Conservation (phyloP, 2,329 filamentous ascomycete species). For the Botrytis squamosa region DNA sequence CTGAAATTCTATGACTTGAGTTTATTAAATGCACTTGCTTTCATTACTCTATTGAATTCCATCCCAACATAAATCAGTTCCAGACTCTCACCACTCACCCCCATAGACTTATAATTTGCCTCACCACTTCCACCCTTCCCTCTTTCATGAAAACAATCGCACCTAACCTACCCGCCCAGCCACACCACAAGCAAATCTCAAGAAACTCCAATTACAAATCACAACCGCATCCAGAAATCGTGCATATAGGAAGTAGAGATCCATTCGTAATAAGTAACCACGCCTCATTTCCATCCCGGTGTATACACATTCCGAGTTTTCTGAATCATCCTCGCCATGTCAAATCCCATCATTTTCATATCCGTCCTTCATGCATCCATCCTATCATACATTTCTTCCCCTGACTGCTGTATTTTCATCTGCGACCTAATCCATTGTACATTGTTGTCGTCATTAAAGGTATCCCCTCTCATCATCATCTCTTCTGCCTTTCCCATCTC, state of each 20-base stretch:
- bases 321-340: background rate
- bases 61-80: background rate
- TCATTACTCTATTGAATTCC: too few species aligned
- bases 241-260: slow-evolving; percentile 20
- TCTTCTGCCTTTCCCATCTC: background rate
- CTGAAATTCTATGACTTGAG: background rate
- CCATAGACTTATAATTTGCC: background rate
- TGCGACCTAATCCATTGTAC: slow-evolving; percentile 4
- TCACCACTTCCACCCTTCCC: too few species aligned
- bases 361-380: background rate
- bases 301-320: slow-evolving; percentile 9
- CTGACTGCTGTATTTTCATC: background rate
- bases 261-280: slow-evolving; percentile 17
- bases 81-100: background rate
- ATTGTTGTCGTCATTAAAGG: slow-evolving; percentile 4
- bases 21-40: background rate
- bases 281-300: slow-evolving; percentile 13
- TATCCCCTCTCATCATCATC: background rate
- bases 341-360: slow-evolving; percentile 2
- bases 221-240: background rate
- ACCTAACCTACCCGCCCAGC: background rate
- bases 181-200: background rate
- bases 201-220: background rate
- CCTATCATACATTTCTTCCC: slow-evolving; percentile 14
- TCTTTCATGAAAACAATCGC: background rate